Evolutionary conservation across 306 rosid species (phyloP), one percentile per base, ranked within the genome.

Genomic region (Fragaria vesca): DNA sequence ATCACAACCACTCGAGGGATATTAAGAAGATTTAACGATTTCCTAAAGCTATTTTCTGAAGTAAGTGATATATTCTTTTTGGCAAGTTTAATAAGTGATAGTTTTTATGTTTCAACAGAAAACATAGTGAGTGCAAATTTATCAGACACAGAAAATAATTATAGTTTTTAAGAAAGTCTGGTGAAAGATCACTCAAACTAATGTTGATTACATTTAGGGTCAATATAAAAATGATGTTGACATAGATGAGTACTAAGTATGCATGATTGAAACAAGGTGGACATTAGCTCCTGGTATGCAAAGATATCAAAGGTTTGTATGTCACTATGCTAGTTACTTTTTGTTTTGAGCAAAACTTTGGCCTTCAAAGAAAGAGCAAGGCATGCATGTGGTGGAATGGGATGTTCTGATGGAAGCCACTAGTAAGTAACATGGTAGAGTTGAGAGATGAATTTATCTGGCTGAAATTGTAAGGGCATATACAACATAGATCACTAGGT

Each of bases 1-100:
- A 85, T 91, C 80, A 89, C 97, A 75, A 80, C 89, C 42, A 84
- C 85, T 0, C 86, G 97, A 70, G 80, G 71, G 3, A 86, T 91
- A 82, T 80, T 90, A 66, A 89, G 96, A 81, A 89, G 98, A 91
- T 95, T 86, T 85, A 92, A 67, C 4, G 93, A 92, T 78, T 95
- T 95, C 81, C 73, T 91, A 55, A 80, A 88, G 73, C 87, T 95
- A 46, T 89, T 67, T 76, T 83, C 88, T 40, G 91, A 95, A 60
- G 98, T 95, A 76, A 85, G 90, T 83, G 67, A 26, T 0, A 69
- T 62, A 47, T 34, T 71, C 43, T 69, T 10, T 10, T 66, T 66
- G 17, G 28, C 13, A 54, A 55, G 38, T 73, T 40, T 18, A 2
- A 6, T 4, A 71, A 32, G 75, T 11, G 61, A 32, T 2, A 12